A percentile compares a stretch with the other conserved stretches of the same genome.
These are phyloP conservation scores for Lumnitzera littorea DNA, from an alignment of 345 rosid genomes.

Conservation along the genomic window DNA sequence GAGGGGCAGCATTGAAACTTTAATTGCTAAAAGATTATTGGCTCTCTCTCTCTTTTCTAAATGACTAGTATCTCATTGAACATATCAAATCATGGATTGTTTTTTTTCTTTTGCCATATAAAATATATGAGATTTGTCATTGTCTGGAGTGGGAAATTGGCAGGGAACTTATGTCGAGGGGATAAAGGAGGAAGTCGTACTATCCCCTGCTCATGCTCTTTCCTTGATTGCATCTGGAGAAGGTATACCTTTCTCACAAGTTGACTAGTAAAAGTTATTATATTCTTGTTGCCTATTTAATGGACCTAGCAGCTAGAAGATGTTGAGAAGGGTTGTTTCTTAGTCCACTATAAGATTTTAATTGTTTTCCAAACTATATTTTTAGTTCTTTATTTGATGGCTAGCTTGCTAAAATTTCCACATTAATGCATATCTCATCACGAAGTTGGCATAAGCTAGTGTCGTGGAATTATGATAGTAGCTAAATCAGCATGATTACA, in stretches of 20 bases:
- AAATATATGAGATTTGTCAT: too few species aligned
- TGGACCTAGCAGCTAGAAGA: not conserved
- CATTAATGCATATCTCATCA: not conserved
- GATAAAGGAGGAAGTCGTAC: constrained; percentile 90
- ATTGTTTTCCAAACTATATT: not conserved
- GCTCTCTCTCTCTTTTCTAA: too few species aligned
- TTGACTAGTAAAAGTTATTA: not conserved
- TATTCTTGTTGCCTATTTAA: not conserved
- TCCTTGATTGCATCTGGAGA: constrained; percentile 96
- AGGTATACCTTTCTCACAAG: constrained; percentile 35
- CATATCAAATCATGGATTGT: too few species aligned
- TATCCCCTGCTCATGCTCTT: constrained; percentile 95
- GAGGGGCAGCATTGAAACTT: too few species aligned
- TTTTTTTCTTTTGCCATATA: too few species aligned
- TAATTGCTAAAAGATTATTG: too few species aligned
- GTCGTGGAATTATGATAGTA: too few species aligned
- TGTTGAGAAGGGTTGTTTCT: not conserved
- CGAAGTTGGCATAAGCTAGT: too few species aligned
- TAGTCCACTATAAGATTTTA: not conserved
- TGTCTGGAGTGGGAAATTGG: too few species aligned
- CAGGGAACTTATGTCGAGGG: constrained; percentile 91
- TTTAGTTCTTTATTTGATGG: not conserved
- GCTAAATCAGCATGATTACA: not conserved
- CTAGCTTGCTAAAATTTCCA: constrained; percentile 4
- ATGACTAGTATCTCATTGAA: too few species aligned